phyloP scores from a whole-genome alignment of 2,329 filamentous ascomycete species.

The Ceratocystis ficicola region DNA sequence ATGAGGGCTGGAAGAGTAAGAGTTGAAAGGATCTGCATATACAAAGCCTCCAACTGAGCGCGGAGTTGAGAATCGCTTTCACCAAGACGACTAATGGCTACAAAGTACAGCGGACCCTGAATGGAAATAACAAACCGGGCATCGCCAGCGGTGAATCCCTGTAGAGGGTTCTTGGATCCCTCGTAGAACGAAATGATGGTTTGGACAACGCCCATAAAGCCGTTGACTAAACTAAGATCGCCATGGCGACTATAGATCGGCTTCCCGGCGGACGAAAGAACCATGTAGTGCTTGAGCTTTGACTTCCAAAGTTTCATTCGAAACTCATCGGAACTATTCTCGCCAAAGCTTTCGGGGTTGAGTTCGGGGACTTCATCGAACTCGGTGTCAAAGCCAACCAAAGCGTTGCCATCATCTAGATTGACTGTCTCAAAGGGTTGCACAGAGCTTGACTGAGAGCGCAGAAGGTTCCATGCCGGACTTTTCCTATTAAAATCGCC shows the following conservation, averaged over 20 bases:
- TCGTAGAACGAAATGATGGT: slow-evolving; percentile 98
- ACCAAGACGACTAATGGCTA: slow-evolving; percentile 82
- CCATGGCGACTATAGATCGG: slow-evolving; percentile 95
- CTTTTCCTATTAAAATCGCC: slow-evolving; percentile 56
- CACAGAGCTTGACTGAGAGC: slow-evolving; percentile 47
- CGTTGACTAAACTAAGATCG: slow-evolving; percentile 77
- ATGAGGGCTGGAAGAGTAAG: slow-evolving; percentile 77
- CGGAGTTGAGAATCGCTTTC: slow-evolving; percentile 84
- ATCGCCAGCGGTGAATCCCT: slow-evolving; percentile 74
- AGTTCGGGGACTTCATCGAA: slow-evolving; percentile 59
- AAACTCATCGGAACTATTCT: slow-evolving; percentile 39
- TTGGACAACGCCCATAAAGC: slow-evolving; percentile 88
- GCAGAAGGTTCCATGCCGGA: slow-evolving; percentile 56
- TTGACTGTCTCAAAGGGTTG: slow-evolving; percentile 48
- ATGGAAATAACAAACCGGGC: slow-evolving; percentile 76
- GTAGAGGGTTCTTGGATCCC: slow-evolving; percentile 61
- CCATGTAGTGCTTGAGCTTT: slow-evolving; percentile 94
- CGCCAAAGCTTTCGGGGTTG: slow-evolving; percentile 24
- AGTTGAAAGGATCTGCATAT: slow-evolving; percentile 97
- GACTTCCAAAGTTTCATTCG: slow-evolving; percentile 69
- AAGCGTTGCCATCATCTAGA: slow-evolving; percentile 37
- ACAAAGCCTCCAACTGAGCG: slow-evolving; percentile 79
- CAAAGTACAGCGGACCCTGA: slow-evolving; percentile 79
- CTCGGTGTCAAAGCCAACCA: slow-evolving; percentile 60
- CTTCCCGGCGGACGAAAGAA: slow-evolving; percentile 89